These are phyloP conservation scores for Trypanosoma cruzi DNA, from an alignment of 208 protist species.

Conservation along the genomic window DNA sequence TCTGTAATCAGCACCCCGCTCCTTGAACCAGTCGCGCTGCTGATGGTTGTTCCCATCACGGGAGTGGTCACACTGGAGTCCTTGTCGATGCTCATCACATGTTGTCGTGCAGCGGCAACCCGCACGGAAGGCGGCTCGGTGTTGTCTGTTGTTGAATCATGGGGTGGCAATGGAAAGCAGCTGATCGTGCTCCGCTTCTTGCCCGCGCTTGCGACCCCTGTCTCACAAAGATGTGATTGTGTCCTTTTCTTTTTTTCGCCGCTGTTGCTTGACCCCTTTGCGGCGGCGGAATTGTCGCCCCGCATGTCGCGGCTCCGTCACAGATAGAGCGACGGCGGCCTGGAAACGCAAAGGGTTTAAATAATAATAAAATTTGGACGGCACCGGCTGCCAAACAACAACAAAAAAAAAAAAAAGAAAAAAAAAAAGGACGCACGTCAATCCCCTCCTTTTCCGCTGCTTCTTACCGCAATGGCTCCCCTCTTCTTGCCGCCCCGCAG, in stretches of 20 bases:
- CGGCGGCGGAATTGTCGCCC: neutral
- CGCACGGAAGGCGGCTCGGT: neutral
- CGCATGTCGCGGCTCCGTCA: neutral
- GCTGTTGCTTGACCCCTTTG: neutral
- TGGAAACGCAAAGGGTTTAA: neutral
- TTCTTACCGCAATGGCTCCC: neutral
- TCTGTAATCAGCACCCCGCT: neutral
- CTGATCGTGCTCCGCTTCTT: neutral
- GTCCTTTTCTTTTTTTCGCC: neutral
- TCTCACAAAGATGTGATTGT: neutral
- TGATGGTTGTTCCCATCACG: neutral
- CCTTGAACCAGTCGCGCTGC: neutral
- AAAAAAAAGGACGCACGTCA: neutral
- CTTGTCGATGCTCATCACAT: slow-evolving; percentile 3
- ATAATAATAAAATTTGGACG: neutral
- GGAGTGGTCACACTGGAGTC: neutral
- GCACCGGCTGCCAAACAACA: neutral
- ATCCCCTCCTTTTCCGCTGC: neutral
- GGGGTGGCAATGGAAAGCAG: neutral
- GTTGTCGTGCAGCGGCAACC: neutral
- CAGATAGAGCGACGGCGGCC: neutral
- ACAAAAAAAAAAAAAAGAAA: slow-evolving; percentile 3
- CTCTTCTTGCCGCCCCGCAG: neutral
- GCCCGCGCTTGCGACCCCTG: neutral
- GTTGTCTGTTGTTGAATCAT: neutral